These are phyloP conservation scores for Aspergillus vadensis DNA, from an alignment of 2,329 filamentous ascomycete species.

Conservation along the genomic window DNA sequence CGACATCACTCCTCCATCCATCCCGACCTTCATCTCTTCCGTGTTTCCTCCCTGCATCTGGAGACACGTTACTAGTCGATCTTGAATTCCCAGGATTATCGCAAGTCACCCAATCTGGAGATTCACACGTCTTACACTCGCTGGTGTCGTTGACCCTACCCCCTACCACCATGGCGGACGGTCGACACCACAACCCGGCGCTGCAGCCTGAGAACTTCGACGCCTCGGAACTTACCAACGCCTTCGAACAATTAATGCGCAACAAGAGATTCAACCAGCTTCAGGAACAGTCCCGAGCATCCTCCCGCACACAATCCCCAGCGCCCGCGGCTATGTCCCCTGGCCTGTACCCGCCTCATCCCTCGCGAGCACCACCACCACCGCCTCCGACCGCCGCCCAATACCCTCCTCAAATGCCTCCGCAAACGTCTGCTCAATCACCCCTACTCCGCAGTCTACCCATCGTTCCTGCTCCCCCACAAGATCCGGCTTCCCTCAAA, in stretches of 20 bases:
- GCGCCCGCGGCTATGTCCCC: constrained; percentile 35
- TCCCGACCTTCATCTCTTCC: constrained; percentile 8
- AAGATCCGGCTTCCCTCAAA: constrained; percentile 69
- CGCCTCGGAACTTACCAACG: constrained; percentile 75
- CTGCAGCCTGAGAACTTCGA: constrained; percentile 57
- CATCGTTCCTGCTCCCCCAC: constrained; percentile 73
- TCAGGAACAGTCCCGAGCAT: constrained; percentile 62
- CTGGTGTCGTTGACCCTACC: constrained; percentile 28
- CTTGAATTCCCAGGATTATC: neutral
- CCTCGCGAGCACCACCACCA: constrained; percentile 41
- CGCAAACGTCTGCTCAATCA: constrained; percentile 36
- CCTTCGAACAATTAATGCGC: constrained; percentile 84
- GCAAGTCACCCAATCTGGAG: constrained; percentile 29
- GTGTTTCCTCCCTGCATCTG: neutral
- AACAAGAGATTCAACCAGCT: constrained; percentile 86
- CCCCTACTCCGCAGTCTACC: constrained; percentile 60
- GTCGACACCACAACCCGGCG: constrained; percentile 36
- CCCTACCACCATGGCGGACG: constrained; percentile 42
- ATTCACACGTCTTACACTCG: constrained; percentile 19
- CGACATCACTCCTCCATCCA: constrained; percentile 9
- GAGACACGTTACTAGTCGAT: neutral
- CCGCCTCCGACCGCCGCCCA: constrained; percentile 34
- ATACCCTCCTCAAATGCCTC: constrained; percentile 23
- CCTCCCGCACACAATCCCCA: constrained; percentile 61
- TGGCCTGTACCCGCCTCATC: constrained; percentile 29